phyloP scores from a whole-genome alignment of 2,329 filamentous ascomycete species.

The Colletotrichum sp. region DNA sequence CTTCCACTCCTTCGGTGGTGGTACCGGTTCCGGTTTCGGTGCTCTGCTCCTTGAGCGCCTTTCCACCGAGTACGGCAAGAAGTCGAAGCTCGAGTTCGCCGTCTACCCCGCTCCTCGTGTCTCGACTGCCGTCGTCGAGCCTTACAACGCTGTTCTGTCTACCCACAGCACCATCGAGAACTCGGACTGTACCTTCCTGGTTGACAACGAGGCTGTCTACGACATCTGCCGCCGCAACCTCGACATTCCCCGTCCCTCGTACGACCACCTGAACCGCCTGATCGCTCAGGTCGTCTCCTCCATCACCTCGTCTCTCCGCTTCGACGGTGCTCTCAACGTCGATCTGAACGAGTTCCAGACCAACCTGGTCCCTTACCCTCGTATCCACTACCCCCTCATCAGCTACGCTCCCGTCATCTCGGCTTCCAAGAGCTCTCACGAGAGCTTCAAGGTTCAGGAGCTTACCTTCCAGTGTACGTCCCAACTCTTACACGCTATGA shows the following conservation, averaged over 20 bases:
- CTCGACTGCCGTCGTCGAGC: slow-evolving; percentile 74
- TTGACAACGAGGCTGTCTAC: slow-evolving; percentile 78
- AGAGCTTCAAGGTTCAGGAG: slow-evolving; percentile 87
- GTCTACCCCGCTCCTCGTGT: slow-evolving; percentile 75
- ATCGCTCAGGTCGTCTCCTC: slow-evolving; percentile 79
- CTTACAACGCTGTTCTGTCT: slow-evolving; percentile 76
- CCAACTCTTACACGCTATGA: too few relatives aligned
- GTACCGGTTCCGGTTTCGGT: slow-evolving; percentile 76
- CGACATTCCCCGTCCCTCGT: slow-evolving; percentile 71
- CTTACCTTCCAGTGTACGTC: slow-evolving; percentile 74
- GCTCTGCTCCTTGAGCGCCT: slow-evolving; percentile 75
- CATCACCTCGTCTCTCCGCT: slow-evolving; percentile 75
- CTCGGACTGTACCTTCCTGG: slow-evolving; percentile 80
- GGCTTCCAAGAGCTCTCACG: slow-evolving; percentile 78
- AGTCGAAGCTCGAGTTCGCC: slow-evolving; percentile 78
- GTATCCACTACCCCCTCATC: slow-evolving; percentile 77
- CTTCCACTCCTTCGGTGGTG: slow-evolving; percentile 78
- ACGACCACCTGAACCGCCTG: slow-evolving; percentile 74
- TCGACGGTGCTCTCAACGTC: slow-evolving; percentile 75
- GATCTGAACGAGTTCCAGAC: slow-evolving; percentile 82
- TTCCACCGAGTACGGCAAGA: slow-evolving; percentile 77
- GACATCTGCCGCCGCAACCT: slow-evolving; percentile 77
- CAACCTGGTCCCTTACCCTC: slow-evolving; percentile 75
- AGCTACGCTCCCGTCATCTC: slow-evolving; percentile 76
- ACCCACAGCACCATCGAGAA: slow-evolving; percentile 80